Percentiles rank a stretch among this genome's conserved stretches.
phyloP scores from a whole-genome alignment of 768 basidiomycete genomes.

The Tylopilus balloui region DNA sequence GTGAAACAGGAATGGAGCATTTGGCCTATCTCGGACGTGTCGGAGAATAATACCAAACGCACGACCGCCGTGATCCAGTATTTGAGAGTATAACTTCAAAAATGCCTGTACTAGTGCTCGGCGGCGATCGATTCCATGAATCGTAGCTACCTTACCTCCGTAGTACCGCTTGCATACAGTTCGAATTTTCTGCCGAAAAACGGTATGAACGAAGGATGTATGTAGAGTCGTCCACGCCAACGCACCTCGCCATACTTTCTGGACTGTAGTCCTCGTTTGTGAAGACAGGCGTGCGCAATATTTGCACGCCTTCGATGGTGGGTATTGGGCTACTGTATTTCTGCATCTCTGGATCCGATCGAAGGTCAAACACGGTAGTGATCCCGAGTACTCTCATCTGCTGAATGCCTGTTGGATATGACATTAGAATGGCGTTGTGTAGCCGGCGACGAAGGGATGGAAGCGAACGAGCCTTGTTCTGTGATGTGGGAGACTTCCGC shows the following conservation, averaged over 20 bases:
- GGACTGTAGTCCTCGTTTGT: conserved; percentile 76
- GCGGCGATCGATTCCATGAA: neutral
- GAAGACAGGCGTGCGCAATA: conserved; percentile 61
- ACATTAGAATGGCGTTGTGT: conserved; percentile 1
- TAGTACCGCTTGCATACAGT: conserved; percentile 75
- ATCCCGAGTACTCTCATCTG: conserved; percentile 60
- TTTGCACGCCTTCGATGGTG: conserved; percentile 55
- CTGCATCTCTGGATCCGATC: conserved; percentile 74
- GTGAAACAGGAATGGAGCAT: conserved; percentile 64
- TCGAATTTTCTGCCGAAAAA: conserved; percentile 37
- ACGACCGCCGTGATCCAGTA: conserved; percentile 65
- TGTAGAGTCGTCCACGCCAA: conserved; percentile 27
- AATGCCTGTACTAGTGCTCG: conserved; percentile 50
- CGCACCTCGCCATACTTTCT: conserved; percentile 79
- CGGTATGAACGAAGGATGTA: conserved; percentile 1
- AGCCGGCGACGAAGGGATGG: neutral
- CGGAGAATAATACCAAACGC: conserved; percentile 70
- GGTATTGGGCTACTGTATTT: conserved; percentile 69
- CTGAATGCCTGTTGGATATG: conserved; percentile 43
- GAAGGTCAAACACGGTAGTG: conserved; percentile 66
- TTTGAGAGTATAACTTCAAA: conserved; percentile 77
- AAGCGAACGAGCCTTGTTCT: conserved; percentile 50
- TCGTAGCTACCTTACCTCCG: conserved; percentile 47
- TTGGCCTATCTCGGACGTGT: conserved; percentile 67
- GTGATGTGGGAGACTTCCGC: conserved; percentile 72